phyloP scores from a whole-genome alignment of 225 moss, liverwort and hornwort genomes.

The Ulota crispa region DNA sequence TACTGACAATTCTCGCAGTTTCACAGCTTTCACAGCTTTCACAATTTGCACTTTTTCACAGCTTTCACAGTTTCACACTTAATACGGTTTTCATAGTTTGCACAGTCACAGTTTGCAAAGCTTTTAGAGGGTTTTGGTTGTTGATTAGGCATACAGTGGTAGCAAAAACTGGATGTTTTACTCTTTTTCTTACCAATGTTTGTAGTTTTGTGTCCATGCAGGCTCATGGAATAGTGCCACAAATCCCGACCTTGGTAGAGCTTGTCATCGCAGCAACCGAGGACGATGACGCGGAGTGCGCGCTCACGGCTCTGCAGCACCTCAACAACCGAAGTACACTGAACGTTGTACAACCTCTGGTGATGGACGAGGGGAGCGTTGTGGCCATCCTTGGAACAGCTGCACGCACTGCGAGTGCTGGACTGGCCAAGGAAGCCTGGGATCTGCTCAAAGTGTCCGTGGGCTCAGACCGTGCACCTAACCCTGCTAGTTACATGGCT shows the following conservation, averaged over 20 bases:
- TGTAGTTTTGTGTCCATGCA: slow-evolving; percentile 31
- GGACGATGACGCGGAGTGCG: slow-evolving; percentile 71
- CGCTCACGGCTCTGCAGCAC: slow-evolving; percentile 50
- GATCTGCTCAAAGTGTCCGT: slow-evolving; percentile 51
- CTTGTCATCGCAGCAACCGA: slow-evolving; percentile 67
- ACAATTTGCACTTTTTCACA: neutral
- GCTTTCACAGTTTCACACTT: neutral
- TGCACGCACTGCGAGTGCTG: slow-evolving; percentile 57
- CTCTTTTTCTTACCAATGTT: neutral
- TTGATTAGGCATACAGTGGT: neutral
- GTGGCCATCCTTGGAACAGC: slow-evolving; percentile 70
- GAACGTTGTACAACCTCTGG: slow-evolving; percentile 34
- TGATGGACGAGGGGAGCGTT: slow-evolving; percentile 85
- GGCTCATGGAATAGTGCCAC: slow-evolving; percentile 60
- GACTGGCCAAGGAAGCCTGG: slow-evolving; percentile 69
- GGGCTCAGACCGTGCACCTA: slow-evolving; percentile 37
- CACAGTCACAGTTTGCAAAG: neutral
- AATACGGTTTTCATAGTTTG: neutral
- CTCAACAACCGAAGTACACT: slow-evolving; percentile 36
- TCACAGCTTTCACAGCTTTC: neutral
- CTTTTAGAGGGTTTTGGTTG: neutral
- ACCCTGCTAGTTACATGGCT: slow-evolving; percentile 63
- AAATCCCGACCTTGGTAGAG: slow-evolving; percentile 58
- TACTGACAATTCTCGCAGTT: neutral
- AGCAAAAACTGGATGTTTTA: neutral